A percentile compares a stretch with the other conserved stretches of the same genome.
phyloP scores from a whole-genome alignment of 2,329 filamentous ascomycete genomes.

The Paecilomyces sp. region DNA sequence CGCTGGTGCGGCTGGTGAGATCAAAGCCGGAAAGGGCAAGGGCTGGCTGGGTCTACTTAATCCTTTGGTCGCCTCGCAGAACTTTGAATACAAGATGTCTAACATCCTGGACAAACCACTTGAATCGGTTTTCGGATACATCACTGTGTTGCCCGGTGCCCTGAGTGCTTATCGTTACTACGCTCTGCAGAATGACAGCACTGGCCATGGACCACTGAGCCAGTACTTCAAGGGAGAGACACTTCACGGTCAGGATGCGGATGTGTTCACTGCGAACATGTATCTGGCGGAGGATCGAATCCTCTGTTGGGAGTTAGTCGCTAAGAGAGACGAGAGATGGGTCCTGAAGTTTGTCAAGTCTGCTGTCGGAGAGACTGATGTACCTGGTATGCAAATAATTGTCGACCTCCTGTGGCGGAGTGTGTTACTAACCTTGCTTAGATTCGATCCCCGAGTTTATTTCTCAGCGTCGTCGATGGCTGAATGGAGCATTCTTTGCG shows the following conservation, averaged over 20 bases:
- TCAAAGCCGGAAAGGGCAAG: conserved; percentile 87
- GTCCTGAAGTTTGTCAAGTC: conserved; percentile 96
- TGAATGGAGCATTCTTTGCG: conserved; percentile 98
- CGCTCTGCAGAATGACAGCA: conserved; percentile 92
- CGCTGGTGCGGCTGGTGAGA: conserved; percentile 92
- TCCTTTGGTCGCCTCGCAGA: conserved; percentile 90
- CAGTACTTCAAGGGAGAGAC: conserved; percentile 99
- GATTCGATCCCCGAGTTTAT: conserved; percentile 95
- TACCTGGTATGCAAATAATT: conserved; percentile 59
- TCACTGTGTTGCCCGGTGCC: conserved; percentile 91
- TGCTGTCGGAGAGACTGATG: conserved; percentile 95
- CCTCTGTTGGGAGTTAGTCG: conserved; percentile 94
- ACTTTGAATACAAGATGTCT: conserved; percentile 99
- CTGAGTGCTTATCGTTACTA: conserved; percentile 94
- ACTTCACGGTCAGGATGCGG: conserved; percentile 87
- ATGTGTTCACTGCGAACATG: conserved; percentile 98
- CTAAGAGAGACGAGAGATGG: conserved; percentile 91
- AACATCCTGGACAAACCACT: conserved; percentile 97
- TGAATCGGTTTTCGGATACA: conserved; percentile 96
- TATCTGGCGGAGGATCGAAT: conserved; percentile 98
- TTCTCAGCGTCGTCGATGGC: conserved; percentile 90
- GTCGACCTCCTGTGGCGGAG: conserved; percentile 18
- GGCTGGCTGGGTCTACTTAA: conserved; percentile 79
- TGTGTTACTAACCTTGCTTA: conserved; percentile 22
- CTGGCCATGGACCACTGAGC: conserved; percentile 86